Percentiles rank a stretch among this genome's conserved stretches.
Evolutionary conservation across 495 filamentous ascomycete species (phyloP).

Genomic region (Daldinia vernicosa): DNA sequence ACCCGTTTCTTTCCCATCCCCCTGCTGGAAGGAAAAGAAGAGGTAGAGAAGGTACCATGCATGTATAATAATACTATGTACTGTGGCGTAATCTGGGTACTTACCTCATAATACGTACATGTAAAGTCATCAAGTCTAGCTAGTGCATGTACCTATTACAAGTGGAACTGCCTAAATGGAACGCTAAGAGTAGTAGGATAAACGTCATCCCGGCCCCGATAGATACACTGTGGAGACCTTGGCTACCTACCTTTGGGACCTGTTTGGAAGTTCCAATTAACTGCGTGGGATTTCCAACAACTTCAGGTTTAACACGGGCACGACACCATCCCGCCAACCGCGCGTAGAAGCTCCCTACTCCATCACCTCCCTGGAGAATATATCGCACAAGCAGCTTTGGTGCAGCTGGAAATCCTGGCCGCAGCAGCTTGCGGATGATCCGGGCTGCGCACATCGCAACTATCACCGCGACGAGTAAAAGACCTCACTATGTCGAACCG

Average conservation of each 20-base stretch:
- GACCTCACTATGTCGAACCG: conserved; percentile 55
- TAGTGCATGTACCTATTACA: background rate
- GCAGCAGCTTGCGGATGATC: conserved; percentile 14
- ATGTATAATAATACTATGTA: too few relatives aligned
- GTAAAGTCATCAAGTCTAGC: background rate
- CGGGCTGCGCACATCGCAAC: conserved; percentile 13
- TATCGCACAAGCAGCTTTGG: conserved; percentile 7
- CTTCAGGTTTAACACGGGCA: conserved; percentile 15
- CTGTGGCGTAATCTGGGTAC: conserved; percentile 1
- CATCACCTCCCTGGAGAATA: conserved; percentile 1
- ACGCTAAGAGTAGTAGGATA: background rate
- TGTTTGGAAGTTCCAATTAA: conserved; percentile 36
- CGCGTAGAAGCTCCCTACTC: background rate
- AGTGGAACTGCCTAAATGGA: background rate
- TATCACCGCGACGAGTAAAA: conserved; percentile 19
- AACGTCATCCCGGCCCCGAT: background rate
- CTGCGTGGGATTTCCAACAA: conserved; percentile 38
- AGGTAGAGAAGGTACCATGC: conserved; percentile 1
- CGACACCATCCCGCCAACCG: conserved; percentile 11
- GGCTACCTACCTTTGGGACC: conserved; percentile 1
- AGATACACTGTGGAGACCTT: background rate
- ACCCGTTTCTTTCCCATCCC: conserved; percentile 24
- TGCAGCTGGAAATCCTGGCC: conserved; percentile 8
- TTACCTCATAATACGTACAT: background rate
- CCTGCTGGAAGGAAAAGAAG: background rate